phyloP scores from a whole-genome alignment of 192 early-diverging fungal genomes.

The Coemansia sp. region DNA sequence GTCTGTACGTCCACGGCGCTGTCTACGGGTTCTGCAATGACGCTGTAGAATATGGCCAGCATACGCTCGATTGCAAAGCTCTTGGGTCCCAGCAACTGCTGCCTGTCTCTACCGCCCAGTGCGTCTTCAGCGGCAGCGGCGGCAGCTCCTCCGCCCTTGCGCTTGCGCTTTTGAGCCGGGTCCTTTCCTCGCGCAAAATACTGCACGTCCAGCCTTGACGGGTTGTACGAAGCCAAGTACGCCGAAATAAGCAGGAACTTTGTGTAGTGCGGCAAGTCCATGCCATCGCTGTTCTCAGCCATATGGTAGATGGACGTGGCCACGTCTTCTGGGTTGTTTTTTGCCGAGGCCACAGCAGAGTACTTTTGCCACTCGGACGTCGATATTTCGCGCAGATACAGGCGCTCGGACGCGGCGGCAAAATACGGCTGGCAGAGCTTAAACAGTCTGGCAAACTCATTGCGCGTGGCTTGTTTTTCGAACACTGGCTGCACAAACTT shows the following conservation, averaged over 20 bases:
- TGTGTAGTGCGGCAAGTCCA: constrained; percentile 87
- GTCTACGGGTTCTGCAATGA: constrained; percentile 73
- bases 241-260: constrained; percentile 89
- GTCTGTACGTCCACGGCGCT: constrained; percentile 68
- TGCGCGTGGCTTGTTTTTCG: constrained; percentile 64
- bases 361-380: constrained; percentile 75
- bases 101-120: constrained; percentile 62
- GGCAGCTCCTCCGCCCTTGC: constrained; percentile 41
- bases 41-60: constrained; percentile 96
- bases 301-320: constrained; percentile 48
- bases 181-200: constrained; percentile 76
- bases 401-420: constrained; percentile 77
- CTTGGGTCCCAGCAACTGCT: constrained; percentile 91
- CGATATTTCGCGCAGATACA: constrained; percentile 94
- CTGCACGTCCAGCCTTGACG: constrained; percentile 78
- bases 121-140: constrained; percentile 55
- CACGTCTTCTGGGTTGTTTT: constrained; percentile 49
- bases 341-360: constrained; percentile 37
- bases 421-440: constrained; percentile 78
- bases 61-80: constrained; percentile 94
- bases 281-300: constrained; percentile 46
- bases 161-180: constrained; percentile 19
- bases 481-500: constrained; percentile 88
- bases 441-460: constrained; percentile 77
- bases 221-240: constrained; percentile 95